Evolutionary conservation across 805 yeast genomes (phyloP), one percentile per base, ranked within the genome.

Genomic region (Dipodascopsis tothii): DNA sequence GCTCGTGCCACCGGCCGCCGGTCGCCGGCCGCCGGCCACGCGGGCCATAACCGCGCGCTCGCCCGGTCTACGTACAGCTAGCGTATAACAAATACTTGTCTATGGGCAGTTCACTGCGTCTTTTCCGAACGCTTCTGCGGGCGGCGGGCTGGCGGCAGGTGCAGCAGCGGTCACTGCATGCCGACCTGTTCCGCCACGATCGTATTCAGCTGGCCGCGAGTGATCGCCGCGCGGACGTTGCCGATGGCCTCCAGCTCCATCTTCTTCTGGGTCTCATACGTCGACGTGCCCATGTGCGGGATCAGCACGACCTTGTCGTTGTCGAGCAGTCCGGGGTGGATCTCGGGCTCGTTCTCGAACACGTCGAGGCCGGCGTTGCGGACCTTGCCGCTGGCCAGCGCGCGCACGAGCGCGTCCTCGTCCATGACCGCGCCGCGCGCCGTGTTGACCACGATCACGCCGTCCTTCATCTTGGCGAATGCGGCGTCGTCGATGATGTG

Each of bases 271-370:
- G 95, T 82, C 64, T 86, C 94, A 41, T 65, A 64, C 3, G 90
- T 70, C 60, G 78, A 78, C 0, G 95, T 84, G 21, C 95, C 96
- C 81, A 84, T 78, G 61, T 87, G 96, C 14, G 96, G 96, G 52
- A 84, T 67, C 28, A 84, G 74, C 9, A 82, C 70, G n/a, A 73
- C 77, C 45, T 71, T 73, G 21, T 70, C 65, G 54, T 75, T 67
- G 22, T 61, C 61, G 38, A 71, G 55, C 45, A 80, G 67, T 39
- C 77, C 82, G 49, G 70, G 67, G 41, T 77, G 70, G 16, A 76
- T 75, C 48, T 72, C 55, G 2, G 86, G 86, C 66, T 80, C 86
- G 45, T 30, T 51, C 59, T 79, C 85, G 56, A 72, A 80, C 28
- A 80, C 86, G 54, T 80, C 86, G 2, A 80, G 60, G 4, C 83